These are phyloP conservation scores for Salix caprea DNA, from an alignment of 345 rosid genomes.

Conservation along the genomic window DNA sequence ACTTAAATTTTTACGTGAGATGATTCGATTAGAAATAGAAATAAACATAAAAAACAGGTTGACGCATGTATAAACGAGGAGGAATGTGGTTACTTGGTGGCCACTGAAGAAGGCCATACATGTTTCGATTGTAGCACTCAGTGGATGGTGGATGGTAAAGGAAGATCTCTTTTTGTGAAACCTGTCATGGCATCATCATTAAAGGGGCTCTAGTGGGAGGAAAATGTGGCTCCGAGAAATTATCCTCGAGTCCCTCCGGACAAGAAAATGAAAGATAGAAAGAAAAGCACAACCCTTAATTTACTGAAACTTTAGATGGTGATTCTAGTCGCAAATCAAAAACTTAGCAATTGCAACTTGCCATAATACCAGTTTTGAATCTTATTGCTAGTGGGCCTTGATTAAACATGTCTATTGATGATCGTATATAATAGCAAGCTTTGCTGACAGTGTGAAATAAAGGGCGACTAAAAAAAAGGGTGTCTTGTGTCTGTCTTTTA, in stretches of 20 bases:
- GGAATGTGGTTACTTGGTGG: background rate
- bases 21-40: too few relatives aligned
- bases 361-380: background rate
- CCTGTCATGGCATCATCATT: background rate
- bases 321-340: background rate
- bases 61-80: background rate
- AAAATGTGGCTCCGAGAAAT: background rate
- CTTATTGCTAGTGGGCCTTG: background rate
- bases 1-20: too few relatives aligned
- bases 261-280: background rate
- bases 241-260: background rate
- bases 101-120: background rate
- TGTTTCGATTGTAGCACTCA: background rate
- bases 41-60: too few relatives aligned
- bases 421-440: background rate
- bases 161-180: background rate
- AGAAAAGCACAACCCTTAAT: background rate
- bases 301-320: background rate
- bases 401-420: background rate
- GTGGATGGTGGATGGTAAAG: background rate
- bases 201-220: background rate
- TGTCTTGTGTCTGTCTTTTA: too few relatives aligned
- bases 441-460: background rate
- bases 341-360: background rate
- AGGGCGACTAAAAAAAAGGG: background rate